Conservation (phyloP, 1,139 yeast species). For the Debaryomyces singareniensis region DNA sequence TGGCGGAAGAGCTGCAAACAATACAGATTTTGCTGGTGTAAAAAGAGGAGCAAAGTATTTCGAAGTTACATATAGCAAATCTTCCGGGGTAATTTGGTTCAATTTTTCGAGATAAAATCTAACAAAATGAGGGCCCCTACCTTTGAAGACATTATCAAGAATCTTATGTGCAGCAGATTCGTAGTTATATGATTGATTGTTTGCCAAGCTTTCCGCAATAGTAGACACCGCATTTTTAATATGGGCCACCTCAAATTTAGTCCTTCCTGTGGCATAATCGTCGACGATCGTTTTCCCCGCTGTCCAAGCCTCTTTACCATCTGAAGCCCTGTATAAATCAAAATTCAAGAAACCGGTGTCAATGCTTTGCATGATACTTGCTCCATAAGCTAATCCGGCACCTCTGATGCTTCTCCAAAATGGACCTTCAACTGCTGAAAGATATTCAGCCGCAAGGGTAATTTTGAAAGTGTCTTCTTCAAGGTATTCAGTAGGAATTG, state of each 20-base stretch:
- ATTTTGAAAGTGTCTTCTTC: constrained; percentile 67
- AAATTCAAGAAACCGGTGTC: constrained; percentile 68
- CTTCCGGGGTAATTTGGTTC: constrained; percentile 47
- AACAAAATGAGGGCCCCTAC: constrained; percentile 62
- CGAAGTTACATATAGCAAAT: constrained; percentile 49
- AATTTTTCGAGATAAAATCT: constrained; percentile 43
- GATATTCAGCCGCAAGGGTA: constrained; percentile 66
- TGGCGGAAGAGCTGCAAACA: constrained; percentile 73
- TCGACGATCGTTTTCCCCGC: constrained; percentile 65
- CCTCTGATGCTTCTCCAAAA: constrained; percentile 97
- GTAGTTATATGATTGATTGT: constrained; percentile 51
- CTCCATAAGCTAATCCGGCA: constrained; percentile 91
- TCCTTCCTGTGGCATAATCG: constrained; percentile 49
- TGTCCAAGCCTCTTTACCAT: constrained; percentile 63
- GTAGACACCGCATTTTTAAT: constrained; percentile 72
- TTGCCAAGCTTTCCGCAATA: constrained; percentile 66
- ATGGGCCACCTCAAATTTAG: constrained; percentile 48
- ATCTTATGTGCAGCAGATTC: constrained; percentile 65
- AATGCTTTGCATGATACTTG: constrained; percentile 48
- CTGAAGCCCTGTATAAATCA: constrained; percentile 77
- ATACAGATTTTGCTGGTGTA: constrained; percentile 44
- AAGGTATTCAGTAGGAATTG: constrained; percentile 58
- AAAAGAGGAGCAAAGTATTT: constrained; percentile 62
- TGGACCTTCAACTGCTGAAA: constrained; percentile 92
- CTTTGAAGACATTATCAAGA: constrained; percentile 57